Base-by-base conservation (phyloP, 331 rosid species). In the Malus hybrid region DNA sequence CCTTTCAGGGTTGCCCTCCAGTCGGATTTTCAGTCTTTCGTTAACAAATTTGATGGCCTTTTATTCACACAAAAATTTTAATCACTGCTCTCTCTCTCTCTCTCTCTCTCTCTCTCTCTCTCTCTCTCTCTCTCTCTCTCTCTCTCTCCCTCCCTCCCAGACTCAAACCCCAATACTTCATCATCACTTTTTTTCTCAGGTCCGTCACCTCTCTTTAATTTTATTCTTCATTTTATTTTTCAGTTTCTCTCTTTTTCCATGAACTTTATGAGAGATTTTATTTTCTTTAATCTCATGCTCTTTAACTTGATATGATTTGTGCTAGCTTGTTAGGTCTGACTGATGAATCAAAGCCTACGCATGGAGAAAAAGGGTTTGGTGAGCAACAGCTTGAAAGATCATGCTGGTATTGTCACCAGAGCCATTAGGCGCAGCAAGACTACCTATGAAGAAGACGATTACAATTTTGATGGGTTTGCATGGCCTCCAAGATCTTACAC, bases 401-500 rank as follows among this genome's bases (percentile, higher is more conserved):
- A 75, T 22, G 27, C 56, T 32, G 54, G 16, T 61, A 44, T 69
- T 75, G 60, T 46, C 68, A 79, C 22, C n/a, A 81, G 50, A 55
- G 77, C 69, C n/a, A 57, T 66, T 22, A 50, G 56, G 56, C 5
- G n/a, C 56, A 50, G 56, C 56, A 50, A 50, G 8, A 50, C 56
- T 5, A 15, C n/a, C n/a, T 15, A 50, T 67, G 83, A 76, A 24
- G 91, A 79, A 18, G 84, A 76, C 22, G 76, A 69, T 56, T 78
- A 81, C 18, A 78, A 72, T 75, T 80, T 85, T 18, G 65, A 82
- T 87, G 98, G 87, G 39, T 82, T 88, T 65, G 83, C 94, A 28
- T 93, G 98, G 98, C 97, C 89, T 64, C 97, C 86, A 78, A 86
- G 95, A 66, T 89, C 92, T 32, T 94, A 90, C 83, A 77, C 85